Conservation (phyloP, 768 basidiomycete species). For the Mrakia blollopis region DNA sequence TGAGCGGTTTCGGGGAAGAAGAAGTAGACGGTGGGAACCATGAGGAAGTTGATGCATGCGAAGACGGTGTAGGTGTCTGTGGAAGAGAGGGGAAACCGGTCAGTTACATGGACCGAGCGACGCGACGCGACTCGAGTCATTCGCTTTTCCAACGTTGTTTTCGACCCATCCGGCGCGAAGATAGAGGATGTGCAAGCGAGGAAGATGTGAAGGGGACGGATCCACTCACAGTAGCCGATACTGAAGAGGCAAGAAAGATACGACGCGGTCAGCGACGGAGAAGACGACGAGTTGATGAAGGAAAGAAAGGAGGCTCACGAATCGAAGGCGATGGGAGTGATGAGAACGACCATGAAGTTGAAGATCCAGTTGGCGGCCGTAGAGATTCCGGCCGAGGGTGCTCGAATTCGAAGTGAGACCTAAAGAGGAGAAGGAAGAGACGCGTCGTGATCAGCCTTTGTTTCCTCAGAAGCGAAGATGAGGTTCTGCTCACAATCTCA, state of each 20-base stretch:
- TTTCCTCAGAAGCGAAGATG: conserved; percentile 45
- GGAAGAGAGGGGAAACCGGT: not conserved
- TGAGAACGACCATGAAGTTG: conserved; percentile 16
- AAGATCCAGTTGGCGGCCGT: conserved; percentile 50
- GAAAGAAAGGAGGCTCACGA: not conserved
- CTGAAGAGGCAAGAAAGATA: not conserved
- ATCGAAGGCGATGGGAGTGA: conserved; percentile 9
- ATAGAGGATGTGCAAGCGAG: no score
- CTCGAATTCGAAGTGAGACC: not conserved
- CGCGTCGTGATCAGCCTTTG: not conserved
- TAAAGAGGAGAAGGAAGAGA: not conserved
- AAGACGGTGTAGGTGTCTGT: conserved; percentile 34
- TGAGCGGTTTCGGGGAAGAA: conserved; percentile 32
- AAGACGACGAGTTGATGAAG: not conserved
- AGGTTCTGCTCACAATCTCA: conserved; percentile 53
- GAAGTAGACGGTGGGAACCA: conserved; percentile 34
- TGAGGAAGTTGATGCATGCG: conserved; percentile 36
- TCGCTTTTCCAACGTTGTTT: no score
- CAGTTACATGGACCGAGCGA: not conserved
- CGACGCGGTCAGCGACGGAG: not conserved
- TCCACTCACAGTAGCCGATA: not conserved
- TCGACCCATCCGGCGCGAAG: no score
- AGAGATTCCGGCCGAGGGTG: conserved; percentile 46
- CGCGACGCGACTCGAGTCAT: no score
- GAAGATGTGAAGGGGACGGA: not conserved